Conservation (phyloP, 2,329 filamentous ascomycete genomes). For the Tolypocladium pustulatum region DNA sequence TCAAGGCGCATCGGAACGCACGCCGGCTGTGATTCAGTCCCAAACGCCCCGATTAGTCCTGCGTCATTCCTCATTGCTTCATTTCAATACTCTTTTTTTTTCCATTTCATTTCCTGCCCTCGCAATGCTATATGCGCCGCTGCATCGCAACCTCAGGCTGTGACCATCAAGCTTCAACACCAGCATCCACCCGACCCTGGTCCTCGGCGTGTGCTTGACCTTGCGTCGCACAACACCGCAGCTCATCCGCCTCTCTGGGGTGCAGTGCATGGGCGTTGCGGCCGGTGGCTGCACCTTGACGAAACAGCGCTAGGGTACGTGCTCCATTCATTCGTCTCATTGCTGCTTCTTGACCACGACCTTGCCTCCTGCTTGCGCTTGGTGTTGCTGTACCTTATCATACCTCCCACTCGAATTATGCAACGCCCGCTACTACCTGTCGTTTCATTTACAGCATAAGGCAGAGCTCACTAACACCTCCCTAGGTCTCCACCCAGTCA, state of each 20-base stretch:
- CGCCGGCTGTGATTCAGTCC: background rate
- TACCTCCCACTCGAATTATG: no score
- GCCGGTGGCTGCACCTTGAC: slow-evolving; percentile 9
- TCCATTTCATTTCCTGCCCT: background rate
- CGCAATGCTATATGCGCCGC: background rate
- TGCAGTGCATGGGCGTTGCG: slow-evolving; percentile 8
- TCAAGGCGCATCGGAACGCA: background rate
- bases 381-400: no score
- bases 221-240: background rate
- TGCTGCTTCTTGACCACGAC: no score
- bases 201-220: background rate
- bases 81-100: background rate
- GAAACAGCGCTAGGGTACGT: background rate
- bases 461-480: background rate
- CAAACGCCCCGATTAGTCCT: background rate
- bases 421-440: no score
- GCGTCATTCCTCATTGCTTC: background rate
- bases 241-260: background rate
- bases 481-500: slow-evolving; percentile 10
- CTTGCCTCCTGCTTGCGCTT: background rate
- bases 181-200: background rate
- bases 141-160: background rate
- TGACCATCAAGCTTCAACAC: background rate
- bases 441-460: no score
- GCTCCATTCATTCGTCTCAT: background rate